Percentiles rank a stretch among this genome's conserved stretches.
These are phyloP conservation scores for Neospermospora avenae DNA, from an alignment of 2,329 filamentous ascomycete species.

Conservation along the genomic window DNA sequence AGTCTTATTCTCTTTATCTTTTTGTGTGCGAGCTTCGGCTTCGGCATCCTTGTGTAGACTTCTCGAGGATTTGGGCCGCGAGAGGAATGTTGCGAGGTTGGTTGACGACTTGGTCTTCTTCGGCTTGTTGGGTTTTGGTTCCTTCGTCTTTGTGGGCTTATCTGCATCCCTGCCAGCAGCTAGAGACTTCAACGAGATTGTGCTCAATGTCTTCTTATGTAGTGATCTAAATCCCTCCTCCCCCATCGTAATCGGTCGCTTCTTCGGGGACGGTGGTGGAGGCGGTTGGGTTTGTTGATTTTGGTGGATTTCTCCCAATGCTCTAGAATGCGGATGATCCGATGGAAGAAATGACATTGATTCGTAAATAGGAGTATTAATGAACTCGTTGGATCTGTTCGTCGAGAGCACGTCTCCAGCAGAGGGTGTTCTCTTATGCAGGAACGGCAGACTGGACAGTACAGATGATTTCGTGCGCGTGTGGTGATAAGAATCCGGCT, in stretches of 20 bases:
- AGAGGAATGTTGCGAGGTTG: slow-evolving; percentile 74
- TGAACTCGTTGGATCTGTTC: slow-evolving; percentile 21
- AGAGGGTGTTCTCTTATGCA: slow-evolving; percentile 34
- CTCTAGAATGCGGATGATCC: slow-evolving; percentile 39
- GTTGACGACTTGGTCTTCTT: slow-evolving; percentile 81
- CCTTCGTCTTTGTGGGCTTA: slow-evolving; percentile 37
- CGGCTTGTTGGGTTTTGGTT: slow-evolving; percentile 53
- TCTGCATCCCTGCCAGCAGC: slow-evolving; percentile 37
- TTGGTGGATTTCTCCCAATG: slow-evolving; percentile 55
- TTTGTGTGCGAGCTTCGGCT: slow-evolving; percentile 48
- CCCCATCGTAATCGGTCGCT: slow-evolving; percentile 30
- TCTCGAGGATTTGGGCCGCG: slow-evolving; percentile 70
- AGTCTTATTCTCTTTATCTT: slow-evolving; percentile 80
- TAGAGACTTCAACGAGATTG: slow-evolving; percentile 45
- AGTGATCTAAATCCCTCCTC: slow-evolving; percentile 38
- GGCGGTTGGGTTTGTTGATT: slow-evolving; percentile 47
- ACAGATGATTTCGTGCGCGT: slow-evolving; percentile 35
- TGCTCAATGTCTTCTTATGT: slow-evolving; percentile 44
- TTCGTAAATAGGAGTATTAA: slow-evolving; percentile 24
- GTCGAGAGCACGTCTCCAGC: slow-evolving; percentile 27
- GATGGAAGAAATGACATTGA: slow-evolving; percentile 38
- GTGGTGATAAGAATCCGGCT: slow-evolving; percentile 27
- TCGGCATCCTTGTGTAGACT: slow-evolving; percentile 53
- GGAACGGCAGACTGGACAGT: slow-evolving; percentile 30
- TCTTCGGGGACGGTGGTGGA: slow-evolving; percentile 41